A percentile compares a stretch with the other conserved stretches of the same genome.
These are phyloP conservation scores for Vishniacozyma victoriae DNA, from an alignment of 768 basidiomycete species.

Conservation along the genomic window DNA sequence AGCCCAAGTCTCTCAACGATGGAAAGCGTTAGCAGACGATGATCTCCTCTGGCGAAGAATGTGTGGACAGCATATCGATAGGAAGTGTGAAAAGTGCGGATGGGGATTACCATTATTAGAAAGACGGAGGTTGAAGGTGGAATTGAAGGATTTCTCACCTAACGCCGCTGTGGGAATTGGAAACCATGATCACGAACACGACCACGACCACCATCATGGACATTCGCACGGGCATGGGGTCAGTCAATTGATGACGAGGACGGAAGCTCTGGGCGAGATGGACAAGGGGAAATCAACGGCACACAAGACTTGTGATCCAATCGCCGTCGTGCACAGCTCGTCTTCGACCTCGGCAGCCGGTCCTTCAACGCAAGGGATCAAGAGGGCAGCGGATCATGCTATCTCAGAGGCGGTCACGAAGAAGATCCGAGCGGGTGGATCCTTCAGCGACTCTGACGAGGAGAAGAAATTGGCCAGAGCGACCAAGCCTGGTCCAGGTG, in stretches of 20 bases:
- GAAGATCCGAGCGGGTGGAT: constrained; percentile 3
- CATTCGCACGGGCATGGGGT: constrained; percentile 6
- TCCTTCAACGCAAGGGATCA: no score
- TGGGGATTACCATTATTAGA: constrained; percentile 94
- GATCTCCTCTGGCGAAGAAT: constrained; percentile 92
- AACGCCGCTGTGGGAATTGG: constrained; percentile 25
- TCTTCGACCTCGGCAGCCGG: background rate
- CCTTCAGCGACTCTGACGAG: constrained; percentile 8
- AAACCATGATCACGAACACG: constrained; percentile 23
- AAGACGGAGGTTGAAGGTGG: constrained; percentile 40
- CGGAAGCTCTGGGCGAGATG: constrained; percentile 23
- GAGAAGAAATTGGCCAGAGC: background rate
- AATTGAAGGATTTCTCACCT: constrained; percentile 35
- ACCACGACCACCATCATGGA: constrained; percentile 17
- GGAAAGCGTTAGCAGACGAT: constrained; percentile 88
- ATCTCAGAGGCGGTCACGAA: background rate
- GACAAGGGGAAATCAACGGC: background rate
- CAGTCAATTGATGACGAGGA: constrained; percentile 23
- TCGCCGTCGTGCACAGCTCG: no score
- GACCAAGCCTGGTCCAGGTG: background rate
- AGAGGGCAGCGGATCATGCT: no score
- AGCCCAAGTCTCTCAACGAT: constrained; percentile 77
- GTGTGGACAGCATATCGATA: constrained; percentile 96
- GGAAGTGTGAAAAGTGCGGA: constrained; percentile 92
- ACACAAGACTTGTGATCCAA: background rate